These are phyloP conservation scores for Viola odorata DNA, from an alignment of 345 rosid species.

Conservation along the genomic window DNA sequence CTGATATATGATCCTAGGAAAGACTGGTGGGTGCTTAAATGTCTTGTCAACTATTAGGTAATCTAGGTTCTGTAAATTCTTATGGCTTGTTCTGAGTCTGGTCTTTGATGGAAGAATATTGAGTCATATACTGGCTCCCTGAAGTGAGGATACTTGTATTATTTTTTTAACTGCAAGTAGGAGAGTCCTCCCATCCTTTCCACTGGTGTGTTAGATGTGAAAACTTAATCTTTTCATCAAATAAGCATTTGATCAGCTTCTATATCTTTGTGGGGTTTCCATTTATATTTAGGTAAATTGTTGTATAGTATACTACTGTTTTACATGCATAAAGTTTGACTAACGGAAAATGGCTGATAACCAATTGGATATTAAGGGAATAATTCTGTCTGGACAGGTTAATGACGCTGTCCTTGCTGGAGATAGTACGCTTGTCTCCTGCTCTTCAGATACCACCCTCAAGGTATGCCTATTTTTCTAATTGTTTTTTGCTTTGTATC, in stretches of 20 bases:
- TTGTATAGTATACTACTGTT: neutral
- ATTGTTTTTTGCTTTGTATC: slow-evolving; percentile 1
- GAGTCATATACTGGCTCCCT: neutral
- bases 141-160: neutral
- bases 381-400: slow-evolving; percentile 49
- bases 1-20: neutral
- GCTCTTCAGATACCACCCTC: slow-evolving; percentile 91
- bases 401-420: slow-evolving; percentile 80
- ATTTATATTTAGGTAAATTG: neutral
- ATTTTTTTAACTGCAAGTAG: neutral
- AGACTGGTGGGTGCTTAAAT: neutral
- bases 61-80: neutral
- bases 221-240: neutral
- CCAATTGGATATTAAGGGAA: slow-evolving; percentile 2
- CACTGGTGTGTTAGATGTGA: neutral
- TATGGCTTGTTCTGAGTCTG: neutral
- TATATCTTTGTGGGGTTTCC: neutral
- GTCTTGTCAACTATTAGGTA: neutral
- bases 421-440: slow-evolving; percentile 81
- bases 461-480: slow-evolving; percentile 49
- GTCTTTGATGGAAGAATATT: slow-evolving; percentile 1
- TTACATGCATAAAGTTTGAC: neutral
- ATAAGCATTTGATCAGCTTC: neutral
- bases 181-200: neutral
- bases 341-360: neutral